Base-by-base conservation (phyloP, 495 filamentous ascomycete genomes). In the Daldinia decipiens region DNA sequence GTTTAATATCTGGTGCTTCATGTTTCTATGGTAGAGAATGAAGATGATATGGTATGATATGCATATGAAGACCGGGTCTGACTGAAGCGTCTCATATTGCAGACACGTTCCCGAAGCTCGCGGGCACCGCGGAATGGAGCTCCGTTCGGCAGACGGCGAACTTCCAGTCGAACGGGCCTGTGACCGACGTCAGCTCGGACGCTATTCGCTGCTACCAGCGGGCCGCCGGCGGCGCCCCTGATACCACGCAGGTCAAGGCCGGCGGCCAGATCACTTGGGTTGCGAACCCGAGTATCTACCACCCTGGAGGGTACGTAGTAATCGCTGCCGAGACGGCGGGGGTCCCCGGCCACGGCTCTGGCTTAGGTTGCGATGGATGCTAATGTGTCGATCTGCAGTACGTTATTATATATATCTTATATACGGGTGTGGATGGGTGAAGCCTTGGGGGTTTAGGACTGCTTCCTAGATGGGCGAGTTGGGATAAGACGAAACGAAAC, bases 171-270 rank as follows among this genome's bases (percentile, higher is more conserved):
- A 85, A 86, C 67, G 83, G 82, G 3, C 83, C 83, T 29, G 83
- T 86, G 34, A 83, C 82, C 9, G 79, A 85, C 70, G 83, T 86
- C 71, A 79, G 74, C 36, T 82, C 78, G 15, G 74, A 78, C 1
- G 79, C 79, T 15, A 84, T 87, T 66, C 80, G 82, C 0, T 87
- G 84, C 80, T 87, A 86, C 76, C 76, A 86, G 75, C 79, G 78
- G 13, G 75, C 70, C 4, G 58, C 81, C 7, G 83, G 82, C 60
- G 74, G 70, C 45, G 79, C 79, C 17, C 74, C 78, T 0, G 74
- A 79, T 5, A 81, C 76, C 45, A 77, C 78, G 45, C 77, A 72
- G 60, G 82, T 85, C n/a, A 77, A 77, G 9, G 85, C 85, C 24
- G 85, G 85, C 5, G 61, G 65, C n/a, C 76, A 72, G 27, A 40